A percentile compares a stretch with the other conserved stretches of the same genome.
Evolutionary conservation across 2,329 filamentous ascomycete species (phyloP).

Genomic region (Hypoxylon sp.): DNA sequence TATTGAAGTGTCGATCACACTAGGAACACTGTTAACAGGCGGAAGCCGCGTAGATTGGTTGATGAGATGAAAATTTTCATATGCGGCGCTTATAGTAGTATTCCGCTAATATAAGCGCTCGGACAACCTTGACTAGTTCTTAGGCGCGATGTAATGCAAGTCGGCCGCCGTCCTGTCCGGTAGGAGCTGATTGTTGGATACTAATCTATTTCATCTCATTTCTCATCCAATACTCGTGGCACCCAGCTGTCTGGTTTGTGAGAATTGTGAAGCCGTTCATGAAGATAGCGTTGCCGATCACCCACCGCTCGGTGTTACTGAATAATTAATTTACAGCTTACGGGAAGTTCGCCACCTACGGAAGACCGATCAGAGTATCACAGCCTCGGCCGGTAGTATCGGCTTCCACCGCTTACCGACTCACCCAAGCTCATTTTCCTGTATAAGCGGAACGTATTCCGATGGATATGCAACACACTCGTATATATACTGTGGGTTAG

Average conservation of each 20-base stretch:
- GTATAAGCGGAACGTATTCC: background rate
- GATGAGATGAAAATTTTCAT: background rate
- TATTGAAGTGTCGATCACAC: background rate
- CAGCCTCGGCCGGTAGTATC: too few relatives aligned
- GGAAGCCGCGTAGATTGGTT: background rate
- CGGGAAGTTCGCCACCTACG: too few relatives aligned
- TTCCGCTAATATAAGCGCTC: background rate
- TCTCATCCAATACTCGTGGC: background rate
- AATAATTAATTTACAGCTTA: too few relatives aligned
- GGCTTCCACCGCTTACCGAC: background rate
- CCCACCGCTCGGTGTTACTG: too few relatives aligned
- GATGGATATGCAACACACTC: background rate
- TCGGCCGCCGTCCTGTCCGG: background rate
- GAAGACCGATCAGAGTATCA: too few relatives aligned
- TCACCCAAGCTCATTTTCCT: background rate
- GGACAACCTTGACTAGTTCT: background rate
- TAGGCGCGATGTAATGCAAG: background rate
- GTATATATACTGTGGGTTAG: background rate
- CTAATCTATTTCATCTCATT: background rate
- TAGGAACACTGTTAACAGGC: background rate
- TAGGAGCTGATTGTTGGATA: background rate
- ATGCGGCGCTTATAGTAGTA: background rate
- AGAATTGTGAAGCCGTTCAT: too few relatives aligned
- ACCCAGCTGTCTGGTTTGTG: too few relatives aligned
- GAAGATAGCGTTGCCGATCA: too few relatives aligned